These are phyloP conservation scores for Zymoseptoria passerinii DNA, from an alignment of 2,329 filamentous ascomycete species.

Conservation along the genomic window DNA sequence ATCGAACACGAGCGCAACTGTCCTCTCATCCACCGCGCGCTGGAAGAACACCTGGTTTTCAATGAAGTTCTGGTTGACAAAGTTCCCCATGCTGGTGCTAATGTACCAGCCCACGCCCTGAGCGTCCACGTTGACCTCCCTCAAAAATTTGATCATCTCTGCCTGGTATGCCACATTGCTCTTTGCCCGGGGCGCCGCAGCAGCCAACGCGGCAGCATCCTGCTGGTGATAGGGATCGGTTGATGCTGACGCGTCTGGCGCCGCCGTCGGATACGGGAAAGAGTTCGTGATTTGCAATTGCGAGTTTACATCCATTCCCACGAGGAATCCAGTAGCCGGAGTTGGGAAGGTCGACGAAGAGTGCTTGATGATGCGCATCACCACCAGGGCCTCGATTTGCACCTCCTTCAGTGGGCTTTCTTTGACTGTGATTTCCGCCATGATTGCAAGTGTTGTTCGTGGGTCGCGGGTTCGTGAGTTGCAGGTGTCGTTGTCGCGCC, in stretches of 20 bases:
- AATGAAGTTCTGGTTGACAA: conserved; percentile 87
- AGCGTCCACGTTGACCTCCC: conserved; percentile 96
- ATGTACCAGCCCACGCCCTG: conserved; percentile 99
- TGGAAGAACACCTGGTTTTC: conserved; percentile 99
- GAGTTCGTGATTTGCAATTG: conserved; percentile 86
- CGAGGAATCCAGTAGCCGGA: conserved; percentile 78
- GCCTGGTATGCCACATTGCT: conserved; percentile 79
- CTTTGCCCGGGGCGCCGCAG: conserved; percentile 86
- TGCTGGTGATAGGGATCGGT: conserved; percentile 66
- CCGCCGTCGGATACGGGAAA: conserved; percentile 76
- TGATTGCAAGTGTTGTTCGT: conserved; percentile 10
- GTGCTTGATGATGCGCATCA: conserved; percentile 98
- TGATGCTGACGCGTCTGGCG: conserved; percentile 50
- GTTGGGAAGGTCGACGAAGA: conserved; percentile 82
- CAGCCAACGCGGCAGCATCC: conserved; percentile 63
- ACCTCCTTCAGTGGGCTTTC: conserved; percentile 58
- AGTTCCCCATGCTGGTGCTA: conserved; percentile 97
- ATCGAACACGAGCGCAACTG: conserved; percentile 86
- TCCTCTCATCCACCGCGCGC: conserved; percentile 78
- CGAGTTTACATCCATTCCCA: conserved; percentile 81
- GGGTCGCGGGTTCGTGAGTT: neutral
- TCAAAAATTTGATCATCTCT: conserved; percentile 94
- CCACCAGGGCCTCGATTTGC: conserved; percentile 90
- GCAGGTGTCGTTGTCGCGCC: neutral
- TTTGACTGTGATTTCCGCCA: conserved; percentile 20